These are phyloP conservation scores for Elaeis oleifera DNA, from an alignment of 202 grass and related monocot species.

Conservation along the genomic window DNA sequence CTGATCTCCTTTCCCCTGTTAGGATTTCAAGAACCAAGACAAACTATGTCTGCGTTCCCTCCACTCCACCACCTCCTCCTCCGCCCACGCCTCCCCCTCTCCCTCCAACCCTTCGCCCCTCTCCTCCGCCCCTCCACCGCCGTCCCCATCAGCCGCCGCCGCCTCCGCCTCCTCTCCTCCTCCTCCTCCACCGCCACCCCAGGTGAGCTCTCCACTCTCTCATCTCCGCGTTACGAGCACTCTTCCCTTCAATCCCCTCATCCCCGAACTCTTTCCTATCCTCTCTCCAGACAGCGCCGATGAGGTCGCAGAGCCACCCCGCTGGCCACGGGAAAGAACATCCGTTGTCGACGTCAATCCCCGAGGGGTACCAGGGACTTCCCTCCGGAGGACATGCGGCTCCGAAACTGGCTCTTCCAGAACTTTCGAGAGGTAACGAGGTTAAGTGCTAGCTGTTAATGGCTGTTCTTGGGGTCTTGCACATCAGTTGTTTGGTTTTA, in stretches of 20 bases:
- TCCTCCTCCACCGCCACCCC: constrained; percentile 20
- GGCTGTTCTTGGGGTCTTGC: constrained; percentile 2
- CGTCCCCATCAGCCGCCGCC: background rate
- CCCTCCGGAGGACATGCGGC: constrained; percentile 73
- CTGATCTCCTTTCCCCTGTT: too few relatives aligned
- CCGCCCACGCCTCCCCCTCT: constrained; percentile 31
- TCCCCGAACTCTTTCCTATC: background rate
- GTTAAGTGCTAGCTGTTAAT: background rate
- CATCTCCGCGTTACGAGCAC: background rate
- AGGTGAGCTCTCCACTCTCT: constrained; percentile 20
- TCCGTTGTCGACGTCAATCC: constrained; percentile 66
- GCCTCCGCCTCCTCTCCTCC: background rate
- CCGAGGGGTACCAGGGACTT: constrained; percentile 81
- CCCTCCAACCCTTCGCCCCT: constrained; percentile 2
- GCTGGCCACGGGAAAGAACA: background rate
- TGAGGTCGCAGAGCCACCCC: background rate
- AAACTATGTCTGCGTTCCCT: constrained; percentile 10
- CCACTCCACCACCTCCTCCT: constrained; percentile 31
- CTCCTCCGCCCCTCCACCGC: background rate
- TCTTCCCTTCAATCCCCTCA: background rate
- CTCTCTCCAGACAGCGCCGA: constrained; percentile 26
- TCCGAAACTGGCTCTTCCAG: constrained; percentile 74
- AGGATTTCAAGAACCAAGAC: too few relatives aligned
- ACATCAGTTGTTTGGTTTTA: constrained; percentile 29
- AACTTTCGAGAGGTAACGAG: constrained; percentile 66